Evolutionary conservation across 2,329 filamentous ascomycete species (phyloP), one percentile per base, ranked within the genome.

Genomic region (Colletotrichum liriopes): DNA sequence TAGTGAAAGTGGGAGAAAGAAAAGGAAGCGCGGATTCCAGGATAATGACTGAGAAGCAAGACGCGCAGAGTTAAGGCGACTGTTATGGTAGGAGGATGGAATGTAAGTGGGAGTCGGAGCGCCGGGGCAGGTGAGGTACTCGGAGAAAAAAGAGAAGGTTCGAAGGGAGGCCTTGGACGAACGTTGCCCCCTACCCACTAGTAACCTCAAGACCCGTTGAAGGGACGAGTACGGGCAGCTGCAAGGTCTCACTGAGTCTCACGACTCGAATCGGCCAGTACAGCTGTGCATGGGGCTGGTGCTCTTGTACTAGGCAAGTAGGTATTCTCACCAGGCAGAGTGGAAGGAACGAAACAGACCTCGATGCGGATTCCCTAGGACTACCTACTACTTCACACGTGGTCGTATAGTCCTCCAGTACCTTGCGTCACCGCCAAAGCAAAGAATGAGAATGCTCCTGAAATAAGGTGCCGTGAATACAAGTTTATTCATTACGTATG

Each of bases 61-160:
- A 70, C 65, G 70, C 66, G 70, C 54, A 61, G 70, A 70, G 54
- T 43, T 60, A 70, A 65, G 59, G 35, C n/a, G 37, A 51, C 45
- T 72, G 59, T 72, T 72, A 59, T 72, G 62, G 69, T 65, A 39
- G 45, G 39, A 64, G 60, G 41, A 41, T 59, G 70, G 70, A 72
- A 72, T 69, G 70, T 32, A 54, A 69, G 70, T 70, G 59, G 65
- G 41, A 45, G 52, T 23, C 58, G 26, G 39, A 37, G 45, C 37
- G 52, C 14, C 20, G 65, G 23, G 67, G 37, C 29, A 60, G 45
- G 47, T 32, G 59, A 72, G 54, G 69, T 45, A 54, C 64, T 64
- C 29, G 54, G 32, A 12, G 29, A 49, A 59, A 65, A 59, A 69
- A 72, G 54, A 65, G 70, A 70, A 70, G 54, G 59, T 60, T 60